These are phyloP conservation scores for Cordyceps militaris DNA, from an alignment of 2,329 filamentous ascomycete species.

Conservation along the genomic window DNA sequence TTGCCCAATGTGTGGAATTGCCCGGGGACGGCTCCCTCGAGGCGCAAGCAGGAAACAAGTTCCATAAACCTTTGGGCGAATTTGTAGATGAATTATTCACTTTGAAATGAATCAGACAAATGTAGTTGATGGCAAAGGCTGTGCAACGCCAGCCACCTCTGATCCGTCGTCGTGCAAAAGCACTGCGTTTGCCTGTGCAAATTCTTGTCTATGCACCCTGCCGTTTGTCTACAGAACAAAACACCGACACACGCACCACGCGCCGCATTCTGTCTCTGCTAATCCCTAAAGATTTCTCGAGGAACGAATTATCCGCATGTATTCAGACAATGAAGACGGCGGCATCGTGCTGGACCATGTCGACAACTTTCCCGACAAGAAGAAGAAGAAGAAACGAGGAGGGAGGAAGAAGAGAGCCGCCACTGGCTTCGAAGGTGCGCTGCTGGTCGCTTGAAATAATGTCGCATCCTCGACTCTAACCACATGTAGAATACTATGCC, in stretches of 20 bases:
- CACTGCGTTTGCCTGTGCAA: neutral
- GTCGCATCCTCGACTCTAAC: neutral
- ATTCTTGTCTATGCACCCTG: neutral
- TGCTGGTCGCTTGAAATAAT: neutral
- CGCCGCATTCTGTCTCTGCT: neutral
- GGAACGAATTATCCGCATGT: neutral
- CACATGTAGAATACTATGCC: conserved; percentile 57
- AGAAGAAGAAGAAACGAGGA: neutral
- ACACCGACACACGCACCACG: neutral
- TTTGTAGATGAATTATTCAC: too few relatives aligned
- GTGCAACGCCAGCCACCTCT: neutral
- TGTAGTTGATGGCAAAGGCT: neutral
- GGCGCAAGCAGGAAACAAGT: too few relatives aligned
- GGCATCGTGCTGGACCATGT: neutral
- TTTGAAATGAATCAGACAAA: too few relatives aligned
- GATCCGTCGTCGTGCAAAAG: neutral
- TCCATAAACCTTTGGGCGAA: too few relatives aligned
- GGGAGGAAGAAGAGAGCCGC: neutral
- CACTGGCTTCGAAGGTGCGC: conserved; percentile 8
- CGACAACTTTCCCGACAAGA: neutral
- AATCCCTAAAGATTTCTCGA: neutral
- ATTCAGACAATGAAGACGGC: neutral
- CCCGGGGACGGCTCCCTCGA: too few relatives aligned
- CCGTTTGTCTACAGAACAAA: neutral
- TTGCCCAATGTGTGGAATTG: too few relatives aligned